Conservation (phyloP, 495 filamentous ascomycete genomes). For the Staphylotrichum tortipilum region DNA sequence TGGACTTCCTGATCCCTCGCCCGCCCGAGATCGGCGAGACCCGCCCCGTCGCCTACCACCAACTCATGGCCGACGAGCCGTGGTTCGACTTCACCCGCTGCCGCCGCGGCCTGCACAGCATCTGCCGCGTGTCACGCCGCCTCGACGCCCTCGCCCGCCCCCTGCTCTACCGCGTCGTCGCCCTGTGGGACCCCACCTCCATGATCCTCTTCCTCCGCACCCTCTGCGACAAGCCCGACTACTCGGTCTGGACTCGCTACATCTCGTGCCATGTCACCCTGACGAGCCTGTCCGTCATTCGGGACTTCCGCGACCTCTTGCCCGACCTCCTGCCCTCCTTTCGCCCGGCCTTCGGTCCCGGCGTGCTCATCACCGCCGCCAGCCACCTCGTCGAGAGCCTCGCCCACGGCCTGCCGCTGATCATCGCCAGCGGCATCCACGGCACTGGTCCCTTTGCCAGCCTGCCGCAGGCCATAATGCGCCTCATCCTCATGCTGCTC, state of each 20-base stretch:
- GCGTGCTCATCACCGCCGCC: neutral
- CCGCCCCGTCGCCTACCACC: slow-evolving; percentile 20
- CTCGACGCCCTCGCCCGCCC: slow-evolving; percentile 17
- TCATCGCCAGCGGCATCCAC: neutral
- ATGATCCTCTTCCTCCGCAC: slow-evolving; percentile 25
- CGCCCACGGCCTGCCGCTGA: neutral
- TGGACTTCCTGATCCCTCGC: slow-evolving; percentile 18
- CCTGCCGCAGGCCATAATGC: slow-evolving; percentile 18
- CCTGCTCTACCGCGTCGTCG: slow-evolving; percentile 20
- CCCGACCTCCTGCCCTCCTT: slow-evolving; percentile 5
- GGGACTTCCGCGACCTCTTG: slow-evolving; percentile 15
- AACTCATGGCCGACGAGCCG: slow-evolving; percentile 22
- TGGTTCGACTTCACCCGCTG: slow-evolving; percentile 26
- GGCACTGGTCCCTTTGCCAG: too few species aligned
- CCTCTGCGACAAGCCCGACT: slow-evolving; percentile 13
- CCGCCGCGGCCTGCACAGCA: slow-evolving; percentile 21
- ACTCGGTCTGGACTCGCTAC: slow-evolving; percentile 19
- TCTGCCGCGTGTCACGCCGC: slow-evolving; percentile 17
- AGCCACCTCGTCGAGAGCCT: neutral
- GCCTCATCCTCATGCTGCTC: slow-evolving; percentile 16
- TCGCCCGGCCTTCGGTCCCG: neutral
- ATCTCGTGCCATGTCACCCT: slow-evolving; percentile 26
- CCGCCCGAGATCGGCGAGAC: slow-evolving; percentile 27
- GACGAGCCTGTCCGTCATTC: slow-evolving; percentile 15
- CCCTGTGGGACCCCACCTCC: slow-evolving; percentile 15